Evolutionary conservation across 2,329 filamentous ascomycete species (phyloP), one percentile per base, ranked within the genome.

Genomic region (Parastagonospora nodorum): DNA sequence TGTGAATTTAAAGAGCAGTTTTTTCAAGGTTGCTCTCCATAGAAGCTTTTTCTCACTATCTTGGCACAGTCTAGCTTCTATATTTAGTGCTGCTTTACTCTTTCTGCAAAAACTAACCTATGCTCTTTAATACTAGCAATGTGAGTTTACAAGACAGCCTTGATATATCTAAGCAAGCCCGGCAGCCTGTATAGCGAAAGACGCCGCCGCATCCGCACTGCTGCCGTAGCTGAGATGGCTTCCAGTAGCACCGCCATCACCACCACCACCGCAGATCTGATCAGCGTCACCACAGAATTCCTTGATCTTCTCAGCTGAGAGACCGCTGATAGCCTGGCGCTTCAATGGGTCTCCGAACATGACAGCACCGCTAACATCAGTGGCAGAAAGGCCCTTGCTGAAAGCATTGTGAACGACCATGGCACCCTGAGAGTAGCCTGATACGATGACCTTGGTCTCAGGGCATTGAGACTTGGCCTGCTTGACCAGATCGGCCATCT

Each of bases 401-500:
- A 69, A 66, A 8, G 66, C 60, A 30, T 64, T 67, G 56, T 69
- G 68, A 4, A 71, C 67, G 7, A 71, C 67, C 64, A 71, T 68
- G 8, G 50, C 69, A 11, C 70, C 70, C 48, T 73, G 70, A 1
- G 55, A 63, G 46, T 72, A 72, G 15, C 68, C 68, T 2, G 64
- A 68, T 1, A 71, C 45, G n/a, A 72, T 59, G 36, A 72, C 42
- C 49, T 70, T 71, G 51, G 66, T 69, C 29, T 53, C 41, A 7
- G 68, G 68, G 38, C 69, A 72, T 46, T 69, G 61, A 24, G 61
- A 50, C 14, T 66, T 58, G 4, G 66, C 67, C 2, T 60, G 43
- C 33, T 60, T 48, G 42, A 67, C 64, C 8, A 59, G 51, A 4
- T 52, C 37, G 2, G 65, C 67, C 64, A 72, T 68, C 10, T 50